Evolutionary conservation across 345 rosid species (phyloP).

Genomic region (Pelargonium nanum): DNA sequence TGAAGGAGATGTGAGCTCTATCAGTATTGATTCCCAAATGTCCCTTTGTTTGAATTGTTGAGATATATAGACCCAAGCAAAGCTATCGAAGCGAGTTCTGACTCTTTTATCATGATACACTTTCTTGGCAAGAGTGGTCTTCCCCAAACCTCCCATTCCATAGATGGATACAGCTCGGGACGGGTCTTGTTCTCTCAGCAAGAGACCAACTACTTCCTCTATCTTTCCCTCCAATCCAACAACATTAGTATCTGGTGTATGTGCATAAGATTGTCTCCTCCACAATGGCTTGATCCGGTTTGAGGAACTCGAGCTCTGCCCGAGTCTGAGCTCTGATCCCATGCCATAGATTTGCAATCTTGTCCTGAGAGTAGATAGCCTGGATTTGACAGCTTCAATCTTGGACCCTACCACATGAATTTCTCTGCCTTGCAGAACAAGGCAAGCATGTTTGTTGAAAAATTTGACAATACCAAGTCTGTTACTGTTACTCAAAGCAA

Average conservation of each 20-base stretch:
- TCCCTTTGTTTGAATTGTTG: conserved; percentile 19
- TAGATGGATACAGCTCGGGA: conserved; percentile 16
- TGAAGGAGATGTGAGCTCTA: conserved; percentile 16
- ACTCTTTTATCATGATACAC: conserved; percentile 15
- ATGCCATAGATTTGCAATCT: conserved; percentile 29
- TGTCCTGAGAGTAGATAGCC: conserved; percentile 19
- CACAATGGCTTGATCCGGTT: conserved; percentile 7
- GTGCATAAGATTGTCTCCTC: not conserved
- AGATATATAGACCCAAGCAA: conserved; percentile 37
- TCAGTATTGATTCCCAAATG: conserved; percentile 22
- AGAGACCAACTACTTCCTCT: conserved; percentile 8
- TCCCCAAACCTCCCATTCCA: conserved; percentile 53
- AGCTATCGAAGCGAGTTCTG: conserved; percentile 10
- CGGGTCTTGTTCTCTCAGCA: conserved; percentile 9
- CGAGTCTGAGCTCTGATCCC: not conserved
- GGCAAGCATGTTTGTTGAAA: not conserved
- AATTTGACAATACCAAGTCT: not conserved
- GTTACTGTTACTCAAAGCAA: not conserved
- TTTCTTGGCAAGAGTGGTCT: conserved; percentile 36
- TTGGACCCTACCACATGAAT: conserved; percentile 14
- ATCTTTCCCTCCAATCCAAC: conserved; percentile 26
- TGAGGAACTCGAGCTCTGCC: not conserved
- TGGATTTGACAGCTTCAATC: conserved; percentile 22
- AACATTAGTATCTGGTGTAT: not conserved
- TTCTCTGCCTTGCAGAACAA: conserved; percentile 3